Percentiles rank a stretch among this genome's conserved stretches.
These are phyloP conservation scores for Moesziomyces sp. DNA, from an alignment of 1,284 basidiomycete genomes.

Conservation along the genomic window DNA sequence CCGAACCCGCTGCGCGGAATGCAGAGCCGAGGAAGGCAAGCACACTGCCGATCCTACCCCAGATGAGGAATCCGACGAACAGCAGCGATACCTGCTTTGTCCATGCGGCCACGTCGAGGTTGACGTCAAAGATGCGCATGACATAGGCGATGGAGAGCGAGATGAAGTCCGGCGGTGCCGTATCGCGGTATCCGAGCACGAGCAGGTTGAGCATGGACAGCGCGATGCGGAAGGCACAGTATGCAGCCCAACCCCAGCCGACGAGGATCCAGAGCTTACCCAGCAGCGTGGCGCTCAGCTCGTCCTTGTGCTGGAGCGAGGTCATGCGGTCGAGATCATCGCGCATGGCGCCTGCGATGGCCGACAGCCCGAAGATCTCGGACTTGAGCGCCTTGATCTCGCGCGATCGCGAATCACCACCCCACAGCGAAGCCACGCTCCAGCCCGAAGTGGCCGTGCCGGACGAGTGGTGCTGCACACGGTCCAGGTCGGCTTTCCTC, in stretches of 20 bases:
- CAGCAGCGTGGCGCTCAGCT: constrained; percentile 62
- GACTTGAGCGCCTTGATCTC: constrained; percentile 65
- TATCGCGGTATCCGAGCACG: constrained; percentile 52
- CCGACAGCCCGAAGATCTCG: constrained; percentile 68
- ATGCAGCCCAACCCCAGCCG: constrained; percentile 68
- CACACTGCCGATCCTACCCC: constrained; percentile 68
- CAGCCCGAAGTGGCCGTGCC: constrained; percentile 11
- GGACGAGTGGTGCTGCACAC: constrained; percentile 25
- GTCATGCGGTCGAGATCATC: constrained; percentile 66
- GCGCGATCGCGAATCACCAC: constrained; percentile 31
- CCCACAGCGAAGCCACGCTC: constrained; percentile 25
- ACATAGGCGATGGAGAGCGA: constrained; percentile 64
- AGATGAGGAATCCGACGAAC: constrained; percentile 68
- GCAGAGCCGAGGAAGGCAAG: constrained; percentile 66
- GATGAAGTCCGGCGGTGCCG: constrained; percentile 65
- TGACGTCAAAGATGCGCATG: constrained; percentile 63
- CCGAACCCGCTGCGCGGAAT: constrained; percentile 68
- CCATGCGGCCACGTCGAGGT: constrained; percentile 68
- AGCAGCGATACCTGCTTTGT: constrained; percentile 67
- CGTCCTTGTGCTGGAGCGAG: constrained; percentile 61
- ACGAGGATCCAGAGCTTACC: constrained; percentile 65
- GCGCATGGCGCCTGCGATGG: constrained; percentile 68
- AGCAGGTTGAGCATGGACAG: constrained; percentile 46
- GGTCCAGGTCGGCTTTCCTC: constrained; percentile 47
- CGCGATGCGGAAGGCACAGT: constrained; percentile 65